Evolutionary conservation across 495 filamentous ascomycete genomes (phyloP).

Genomic region (Penicillium simplicissimum): DNA sequence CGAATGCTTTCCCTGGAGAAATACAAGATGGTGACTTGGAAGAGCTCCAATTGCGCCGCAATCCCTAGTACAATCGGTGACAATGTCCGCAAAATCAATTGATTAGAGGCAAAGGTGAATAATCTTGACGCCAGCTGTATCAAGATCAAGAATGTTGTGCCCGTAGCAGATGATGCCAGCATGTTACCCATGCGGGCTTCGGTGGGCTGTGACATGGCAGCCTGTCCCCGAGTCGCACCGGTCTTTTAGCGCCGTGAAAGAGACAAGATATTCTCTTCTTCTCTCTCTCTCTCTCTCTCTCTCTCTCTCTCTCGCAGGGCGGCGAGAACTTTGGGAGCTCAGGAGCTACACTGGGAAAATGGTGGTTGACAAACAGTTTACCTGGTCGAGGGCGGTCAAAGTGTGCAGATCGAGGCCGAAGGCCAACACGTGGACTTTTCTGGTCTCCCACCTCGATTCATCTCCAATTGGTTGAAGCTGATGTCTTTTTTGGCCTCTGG

Average conservation of each 20-base stretch:
- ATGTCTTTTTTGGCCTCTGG: background rate
- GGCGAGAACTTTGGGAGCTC: background rate
- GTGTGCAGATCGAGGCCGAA: background rate
- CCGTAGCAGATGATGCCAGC: slow-evolving; percentile 55
- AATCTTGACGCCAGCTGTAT: slow-evolving; percentile 81
- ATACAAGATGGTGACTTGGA: slow-evolving; percentile 82
- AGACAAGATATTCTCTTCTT: background rate
- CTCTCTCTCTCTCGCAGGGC: background rate
- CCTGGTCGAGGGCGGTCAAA: slow-evolving; percentile 2
- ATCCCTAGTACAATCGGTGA: slow-evolving; percentile 81
- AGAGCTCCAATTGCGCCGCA: slow-evolving; percentile 87
- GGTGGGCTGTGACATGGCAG: slow-evolving; percentile 10
- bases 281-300: background rate
- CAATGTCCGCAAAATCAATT: slow-evolving; percentile 80
- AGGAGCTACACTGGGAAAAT: background rate
- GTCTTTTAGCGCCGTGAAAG: background rate
- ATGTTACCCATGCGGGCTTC: slow-evolving; percentile 25
- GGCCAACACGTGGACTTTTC: too few relatives aligned
- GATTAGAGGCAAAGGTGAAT: slow-evolving; percentile 88
- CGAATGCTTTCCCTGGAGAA: slow-evolving; percentile 89
- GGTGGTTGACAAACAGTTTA: background rate
- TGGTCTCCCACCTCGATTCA: too few relatives aligned
- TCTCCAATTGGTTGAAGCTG: too few relatives aligned
- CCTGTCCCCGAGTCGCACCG: background rate
- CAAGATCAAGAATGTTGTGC: slow-evolving; percentile 81